Evolutionary conservation across 116 monocot genomes (phyloP), one percentile per base, ranked within the genome.

Genomic region (Posidonia oceanica): DNA sequence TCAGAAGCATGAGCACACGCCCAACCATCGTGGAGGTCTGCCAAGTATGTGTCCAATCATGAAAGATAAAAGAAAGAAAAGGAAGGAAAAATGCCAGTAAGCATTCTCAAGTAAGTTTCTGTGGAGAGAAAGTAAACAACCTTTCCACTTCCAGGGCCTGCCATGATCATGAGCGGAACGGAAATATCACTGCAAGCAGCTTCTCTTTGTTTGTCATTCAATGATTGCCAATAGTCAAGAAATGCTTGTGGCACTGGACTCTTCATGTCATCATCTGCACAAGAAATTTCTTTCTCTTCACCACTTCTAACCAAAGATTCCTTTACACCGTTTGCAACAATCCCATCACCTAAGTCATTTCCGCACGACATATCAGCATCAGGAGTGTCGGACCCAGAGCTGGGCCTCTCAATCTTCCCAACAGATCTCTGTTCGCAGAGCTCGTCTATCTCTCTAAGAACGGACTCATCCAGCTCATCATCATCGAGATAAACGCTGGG

Each of bases 91-190:
- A 14, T 10, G 18, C 12, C 12, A 61, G 61, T 21, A 61, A 23
- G 21, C 20, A 11, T 66, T 41, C 14, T 18, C 39, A 2, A 54
- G 52, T 14, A 53, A 14, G 23, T 54, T 36, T 14, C 2, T 39
- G 14, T 37, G 3, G 0, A 16, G 6, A 5, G 15, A 5, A 7
- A 3, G 21, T 12, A 65, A 58, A 7, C 29, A 21, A 44, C 94
- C 91, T 94, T 94, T 75, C 94, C 94, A 63, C 94, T 94, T 63
- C 94, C 94, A 3, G 94, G 94, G 14, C 94, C 91, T 0, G 94
- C 94, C 13, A 91, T 81, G 39, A 94, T 91, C 88, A 94, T 83
- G 76, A 94, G 70, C 8, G 94, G 94, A 21, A 83, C 62, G 3
- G 82, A 67, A 37, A 91, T 81, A 59, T 91, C 82, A 42, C 79